Conservation (phyloP, 139 green algal genomes). For the Chlorokybus atmophyticus region DNA sequence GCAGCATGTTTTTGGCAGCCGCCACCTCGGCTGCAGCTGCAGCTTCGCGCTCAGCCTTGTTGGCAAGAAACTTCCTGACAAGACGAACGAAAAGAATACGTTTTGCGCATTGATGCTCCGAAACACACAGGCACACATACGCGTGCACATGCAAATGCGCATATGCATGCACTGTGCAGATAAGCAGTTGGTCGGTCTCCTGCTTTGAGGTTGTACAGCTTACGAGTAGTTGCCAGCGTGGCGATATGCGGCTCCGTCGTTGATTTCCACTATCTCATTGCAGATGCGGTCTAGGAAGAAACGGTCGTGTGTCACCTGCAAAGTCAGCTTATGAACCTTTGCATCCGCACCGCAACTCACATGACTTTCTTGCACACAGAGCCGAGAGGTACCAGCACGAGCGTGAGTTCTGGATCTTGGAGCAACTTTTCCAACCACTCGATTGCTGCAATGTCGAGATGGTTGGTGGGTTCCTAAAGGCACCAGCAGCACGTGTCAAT, state of each 20-base stretch:
- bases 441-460: slow-evolving; percentile 41
- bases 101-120: not conserved
- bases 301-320: slow-evolving; percentile 54
- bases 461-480: not conserved
- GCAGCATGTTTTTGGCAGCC: slow-evolving; percentile 44
- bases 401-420: slow-evolving; percentile 23
- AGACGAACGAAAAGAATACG: not conserved
- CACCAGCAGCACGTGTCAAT: too few relatives aligned
- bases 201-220: too few relatives aligned
- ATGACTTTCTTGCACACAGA: too few relatives aligned
- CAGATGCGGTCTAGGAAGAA: slow-evolving; percentile 52
- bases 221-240: slow-evolving; percentile 29
- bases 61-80: slow-evolving; percentile 37
- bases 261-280: slow-evolving; percentile 56
- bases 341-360: not conserved
- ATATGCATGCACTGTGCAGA: not conserved
- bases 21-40: slow-evolving; percentile 16
- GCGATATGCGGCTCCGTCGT: slow-evolving; percentile 28
- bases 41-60: slow-evolving; percentile 24
- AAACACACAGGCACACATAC: too few relatives aligned
- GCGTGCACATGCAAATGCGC: too few relatives aligned
- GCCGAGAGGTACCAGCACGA: slow-evolving; percentile 42
- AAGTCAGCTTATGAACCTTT: not conserved
- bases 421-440: slow-evolving; percentile 57
- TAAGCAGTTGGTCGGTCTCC: not conserved